Evolutionary conservation across 2,329 filamentous ascomycete genomes (phyloP).

Genomic region (Aureobasidium sp.): DNA sequence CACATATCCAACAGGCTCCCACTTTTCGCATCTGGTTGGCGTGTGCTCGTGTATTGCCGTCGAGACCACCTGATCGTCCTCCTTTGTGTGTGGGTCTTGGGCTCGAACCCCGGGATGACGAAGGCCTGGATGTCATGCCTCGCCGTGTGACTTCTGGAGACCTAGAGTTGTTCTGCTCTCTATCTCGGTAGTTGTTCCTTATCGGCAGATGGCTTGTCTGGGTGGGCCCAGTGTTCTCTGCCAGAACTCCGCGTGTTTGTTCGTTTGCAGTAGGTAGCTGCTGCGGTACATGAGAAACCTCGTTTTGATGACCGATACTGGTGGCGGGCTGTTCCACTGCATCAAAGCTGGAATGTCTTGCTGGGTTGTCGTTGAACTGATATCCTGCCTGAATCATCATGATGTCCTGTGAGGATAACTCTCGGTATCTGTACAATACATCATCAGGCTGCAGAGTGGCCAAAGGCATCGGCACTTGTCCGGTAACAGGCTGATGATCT

Average conservation of each 20-base stretch:
- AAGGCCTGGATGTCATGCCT: not conserved
- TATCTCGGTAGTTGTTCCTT: not conserved
- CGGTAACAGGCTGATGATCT: not conserved
- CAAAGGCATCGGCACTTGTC: not conserved
- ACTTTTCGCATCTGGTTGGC: conserved; percentile 41
- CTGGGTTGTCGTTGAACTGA: not conserved
- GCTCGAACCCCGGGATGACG: not conserved
- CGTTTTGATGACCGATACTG: not conserved
- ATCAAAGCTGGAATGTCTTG: not conserved
- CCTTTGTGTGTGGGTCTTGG: not conserved
- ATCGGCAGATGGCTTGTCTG: not conserved
- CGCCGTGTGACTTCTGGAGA: not conserved
- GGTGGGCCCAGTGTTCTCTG: not conserved
- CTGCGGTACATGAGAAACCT: not conserved
- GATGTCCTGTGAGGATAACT: not conserved
- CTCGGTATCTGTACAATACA: not conserved
- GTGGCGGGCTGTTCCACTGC: not conserved
- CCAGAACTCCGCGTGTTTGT: too few relatives aligned
- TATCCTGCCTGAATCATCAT: not conserved
- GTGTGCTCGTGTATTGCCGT: conserved; percentile 34
- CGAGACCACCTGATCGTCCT: conserved; percentile 26
- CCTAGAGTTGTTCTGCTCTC: not conserved
- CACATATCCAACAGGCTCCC: conserved; percentile 43
- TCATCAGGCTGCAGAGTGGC: not conserved
- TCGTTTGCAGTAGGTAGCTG: not conserved